Percentiles rank a stretch among this genome's conserved stretches.
phyloP scores from a whole-genome alignment of 208 protist species.

The Wallacemonas sp. region DNA sequence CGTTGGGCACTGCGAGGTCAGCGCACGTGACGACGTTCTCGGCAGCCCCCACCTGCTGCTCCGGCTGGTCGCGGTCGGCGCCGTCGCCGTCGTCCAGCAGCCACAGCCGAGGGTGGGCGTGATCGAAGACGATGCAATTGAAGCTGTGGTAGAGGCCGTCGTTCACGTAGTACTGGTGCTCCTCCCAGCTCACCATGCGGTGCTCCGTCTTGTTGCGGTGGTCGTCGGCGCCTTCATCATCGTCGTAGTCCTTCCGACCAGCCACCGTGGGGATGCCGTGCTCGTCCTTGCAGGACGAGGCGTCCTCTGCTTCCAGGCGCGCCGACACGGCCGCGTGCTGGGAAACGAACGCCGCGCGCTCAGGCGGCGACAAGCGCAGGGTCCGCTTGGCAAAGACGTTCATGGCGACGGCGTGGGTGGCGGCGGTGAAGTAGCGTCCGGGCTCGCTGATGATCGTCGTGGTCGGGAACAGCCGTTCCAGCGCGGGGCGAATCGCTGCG shows the following conservation, averaged over 20 bases:
- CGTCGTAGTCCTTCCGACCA: slow-evolving; percentile 16
- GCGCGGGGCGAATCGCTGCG: slow-evolving; percentile 35
- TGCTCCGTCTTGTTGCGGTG: neutral
- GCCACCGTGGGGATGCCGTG: neutral
- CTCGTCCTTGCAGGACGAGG: neutral
- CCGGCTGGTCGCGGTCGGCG: neutral
- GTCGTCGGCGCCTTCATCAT: slow-evolving; percentile 10
- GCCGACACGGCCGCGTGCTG: neutral
- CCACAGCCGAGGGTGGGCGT: slow-evolving; percentile 48
- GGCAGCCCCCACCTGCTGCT: neutral
- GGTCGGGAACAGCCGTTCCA: slow-evolving; percentile 63
- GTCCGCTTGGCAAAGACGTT: slow-evolving; percentile 63
- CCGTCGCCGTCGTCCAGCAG: slow-evolving; percentile 42
- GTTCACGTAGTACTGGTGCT: slow-evolving; percentile 84
- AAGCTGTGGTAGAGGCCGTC: slow-evolving; percentile 87
- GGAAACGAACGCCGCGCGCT: neutral
- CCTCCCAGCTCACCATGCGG: slow-evolving; percentile 8
- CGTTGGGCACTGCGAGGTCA: neutral
- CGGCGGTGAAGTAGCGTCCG: slow-evolving; percentile 80
- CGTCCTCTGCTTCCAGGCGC: neutral
- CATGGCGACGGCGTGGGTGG: slow-evolving; percentile 57
- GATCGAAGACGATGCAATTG: slow-evolving; percentile 87
- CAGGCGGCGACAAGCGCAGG: slow-evolving; percentile 21
- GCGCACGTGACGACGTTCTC: neutral
- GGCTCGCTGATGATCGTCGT: slow-evolving; percentile 79